Conservation (phyloP, 2,329 filamentous ascomycete species). For the Aspergillus tamarii region DNA sequence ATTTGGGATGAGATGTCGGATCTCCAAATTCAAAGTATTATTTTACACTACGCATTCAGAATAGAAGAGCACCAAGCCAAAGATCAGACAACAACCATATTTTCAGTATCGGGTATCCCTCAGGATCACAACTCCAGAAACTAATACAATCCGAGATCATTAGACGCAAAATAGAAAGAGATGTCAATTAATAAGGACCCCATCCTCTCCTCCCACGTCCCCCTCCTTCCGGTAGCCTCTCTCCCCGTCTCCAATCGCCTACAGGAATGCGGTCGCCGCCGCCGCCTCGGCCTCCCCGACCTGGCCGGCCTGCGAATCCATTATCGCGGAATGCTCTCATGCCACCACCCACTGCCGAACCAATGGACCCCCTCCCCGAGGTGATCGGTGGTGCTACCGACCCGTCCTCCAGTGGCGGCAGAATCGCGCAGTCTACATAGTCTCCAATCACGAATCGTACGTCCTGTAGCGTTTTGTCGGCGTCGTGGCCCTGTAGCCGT, state of each 20-base stretch:
- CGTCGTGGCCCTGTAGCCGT: conserved; percentile 59
- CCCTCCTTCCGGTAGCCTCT: conserved; percentile 47
- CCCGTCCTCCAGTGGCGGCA: conserved; percentile 75
- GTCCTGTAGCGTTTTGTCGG: conserved; percentile 74
- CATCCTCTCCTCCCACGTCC: conserved; percentile 42
- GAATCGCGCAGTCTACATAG: conserved; percentile 79
- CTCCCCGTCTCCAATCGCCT: conserved; percentile 54
- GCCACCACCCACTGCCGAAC: conserved; percentile 43
- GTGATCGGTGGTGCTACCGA: conserved; percentile 67
- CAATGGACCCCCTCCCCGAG: conserved; percentile 48
- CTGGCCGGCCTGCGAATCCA: conserved; percentile 45
- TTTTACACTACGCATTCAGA: not conserved
- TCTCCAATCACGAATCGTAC: conserved; percentile 86
- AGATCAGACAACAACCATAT: not conserved
- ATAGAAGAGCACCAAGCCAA: not conserved
- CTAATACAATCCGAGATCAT: conserved; percentile 4
- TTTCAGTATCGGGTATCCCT: conserved; percentile 18
- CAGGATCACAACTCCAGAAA: conserved; percentile 19
- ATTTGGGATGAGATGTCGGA: not conserved
- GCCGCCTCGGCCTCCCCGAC: conserved; percentile 45
- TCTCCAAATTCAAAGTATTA: not conserved
- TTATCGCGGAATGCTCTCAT: conserved; percentile 51
- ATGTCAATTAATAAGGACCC: conserved; percentile 39
- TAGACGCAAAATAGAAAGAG: not conserved
- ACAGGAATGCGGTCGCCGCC: conserved; percentile 46